A percentile compares a stretch with the other conserved stretches of the same genome.
These are phyloP conservation scores for Dissoconium aciculare DNA, from an alignment of 2,329 filamentous ascomycete genomes.

Conservation along the genomic window DNA sequence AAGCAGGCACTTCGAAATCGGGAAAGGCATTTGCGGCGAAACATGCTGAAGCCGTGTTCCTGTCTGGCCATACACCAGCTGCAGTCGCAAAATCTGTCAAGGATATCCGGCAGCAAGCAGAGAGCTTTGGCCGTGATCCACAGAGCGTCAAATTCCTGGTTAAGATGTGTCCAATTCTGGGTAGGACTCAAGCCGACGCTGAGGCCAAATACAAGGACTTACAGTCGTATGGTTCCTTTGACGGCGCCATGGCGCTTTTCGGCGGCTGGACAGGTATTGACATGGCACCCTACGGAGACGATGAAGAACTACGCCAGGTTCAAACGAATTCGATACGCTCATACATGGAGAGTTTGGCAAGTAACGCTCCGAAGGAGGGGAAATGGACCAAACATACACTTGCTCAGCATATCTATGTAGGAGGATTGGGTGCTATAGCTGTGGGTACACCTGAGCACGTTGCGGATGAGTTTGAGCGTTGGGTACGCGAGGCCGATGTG, in stretches of 20 bases:
- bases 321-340: constrained; percentile 46
- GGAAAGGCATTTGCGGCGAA: constrained; percentile 54
- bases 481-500: constrained; percentile 53
- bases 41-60: constrained; percentile 58
- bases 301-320: constrained; percentile 48
- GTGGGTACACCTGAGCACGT: constrained; percentile 51
- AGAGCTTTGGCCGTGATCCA: constrained; percentile 41
- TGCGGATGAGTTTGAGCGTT: constrained; percentile 51
- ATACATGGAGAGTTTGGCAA: constrained; percentile 40
- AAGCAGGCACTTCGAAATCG: constrained; percentile 52
- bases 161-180: constrained; percentile 50
- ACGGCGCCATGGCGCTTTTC: constrained; percentile 55
- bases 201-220: constrained; percentile 48
- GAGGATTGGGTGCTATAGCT: constrained; percentile 49
- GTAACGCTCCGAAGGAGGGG: constrained; percentile 15
- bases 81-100: constrained; percentile 48
- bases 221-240: constrained; percentile 45
- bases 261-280: constrained; percentile 62
- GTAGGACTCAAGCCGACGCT: constrained; percentile 51
- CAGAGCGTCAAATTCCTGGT: constrained; percentile 52
- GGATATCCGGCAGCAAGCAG: constrained; percentile 45
- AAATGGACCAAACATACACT: constrained; percentile 62
- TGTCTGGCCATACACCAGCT: constrained; percentile 48
- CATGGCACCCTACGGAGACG: constrained; percentile 44
- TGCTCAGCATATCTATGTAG: constrained; percentile 51